These are phyloP conservation scores for Eutrema heterophyllum DNA, from an alignment of 345 rosid genomes.

Conservation along the genomic window DNA sequence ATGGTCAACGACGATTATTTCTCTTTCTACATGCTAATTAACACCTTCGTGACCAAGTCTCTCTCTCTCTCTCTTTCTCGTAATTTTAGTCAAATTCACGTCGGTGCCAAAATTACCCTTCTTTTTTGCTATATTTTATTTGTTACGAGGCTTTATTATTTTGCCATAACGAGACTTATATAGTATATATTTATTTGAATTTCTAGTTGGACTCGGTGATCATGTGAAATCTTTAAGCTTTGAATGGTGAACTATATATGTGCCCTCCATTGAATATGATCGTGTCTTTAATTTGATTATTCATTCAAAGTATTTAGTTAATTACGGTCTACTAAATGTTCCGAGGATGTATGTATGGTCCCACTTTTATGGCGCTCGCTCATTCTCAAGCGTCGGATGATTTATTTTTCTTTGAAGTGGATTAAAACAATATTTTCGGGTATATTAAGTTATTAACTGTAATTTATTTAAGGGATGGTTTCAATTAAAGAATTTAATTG, in stretches of 20 bases:
- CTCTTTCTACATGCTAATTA: conserved; percentile 27
- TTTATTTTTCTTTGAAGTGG: not conserved
- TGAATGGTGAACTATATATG: not conserved
- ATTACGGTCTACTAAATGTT: not conserved
- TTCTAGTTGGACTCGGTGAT: conserved; percentile 9
- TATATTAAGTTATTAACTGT: not conserved
- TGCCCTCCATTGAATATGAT: not conserved
- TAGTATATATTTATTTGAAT: not conserved
- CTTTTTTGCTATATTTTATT: not conserved
- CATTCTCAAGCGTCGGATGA: not conserved
- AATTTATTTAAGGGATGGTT: too few species aligned
- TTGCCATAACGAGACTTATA: conserved; percentile 10
- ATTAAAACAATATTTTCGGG: not conserved
- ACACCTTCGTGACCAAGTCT: conserved; percentile 31
- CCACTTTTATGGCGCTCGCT: not conserved
- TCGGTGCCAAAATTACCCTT: conserved; percentile 26
- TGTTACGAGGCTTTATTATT: not conserved
- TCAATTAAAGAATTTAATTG: too few species aligned
- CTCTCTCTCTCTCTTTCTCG: conserved; percentile 13
- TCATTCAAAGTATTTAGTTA: not conserved
- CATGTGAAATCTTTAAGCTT: conserved; percentile 7
- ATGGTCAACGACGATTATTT: conserved; percentile 33
- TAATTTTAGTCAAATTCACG: conserved; percentile 28
- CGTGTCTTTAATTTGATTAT: not conserved
- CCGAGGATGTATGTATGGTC: not conserved